phyloP scores from a whole-genome alignment of 345 rosid genomes.

The Gossypium longicalyx region DNA sequence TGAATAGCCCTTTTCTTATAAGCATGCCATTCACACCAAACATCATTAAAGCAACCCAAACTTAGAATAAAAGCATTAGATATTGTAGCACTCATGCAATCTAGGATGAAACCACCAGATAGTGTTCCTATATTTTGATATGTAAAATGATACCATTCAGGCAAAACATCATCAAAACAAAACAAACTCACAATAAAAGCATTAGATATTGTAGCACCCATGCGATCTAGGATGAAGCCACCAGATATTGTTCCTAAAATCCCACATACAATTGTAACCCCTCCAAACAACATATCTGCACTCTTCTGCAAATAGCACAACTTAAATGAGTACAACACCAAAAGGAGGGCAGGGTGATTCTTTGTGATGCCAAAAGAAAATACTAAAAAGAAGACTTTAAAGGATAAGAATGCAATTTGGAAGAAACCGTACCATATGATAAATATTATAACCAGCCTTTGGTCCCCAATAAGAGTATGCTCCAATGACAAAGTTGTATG shows the following conservation, averaged over 20 bases:
- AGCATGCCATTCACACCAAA: neutral
- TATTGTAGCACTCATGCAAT: constrained; percentile 62
- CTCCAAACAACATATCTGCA: constrained; percentile 93
- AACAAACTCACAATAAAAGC: constrained; percentile 73
- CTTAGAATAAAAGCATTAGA: constrained; percentile 85
- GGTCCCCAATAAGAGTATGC: constrained; percentile 99
- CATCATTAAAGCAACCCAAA: constrained; percentile 6
- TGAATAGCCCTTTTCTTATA: neutral
- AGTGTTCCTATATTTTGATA: constrained; percentile 52
- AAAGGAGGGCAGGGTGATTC: neutral
- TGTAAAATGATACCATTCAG: neutral
- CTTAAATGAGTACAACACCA: constrained; percentile 11
- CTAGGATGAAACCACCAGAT: constrained; percentile 75
- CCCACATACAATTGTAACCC: constrained; percentile 82
- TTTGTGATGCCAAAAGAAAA: neutral
- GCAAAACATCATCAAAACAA: neutral
- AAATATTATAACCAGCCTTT: constrained; percentile 90
- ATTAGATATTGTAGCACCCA: constrained; percentile 68
- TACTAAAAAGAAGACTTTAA: neutral
- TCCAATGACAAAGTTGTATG: constrained; percentile 90
- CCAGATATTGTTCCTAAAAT: constrained; percentile 84
- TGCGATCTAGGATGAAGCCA: constrained; percentile 64
- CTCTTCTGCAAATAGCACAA: constrained; percentile 37
- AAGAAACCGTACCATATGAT: constrained; percentile 60
- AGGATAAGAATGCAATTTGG: neutral